A percentile compares a stretch with the other conserved stretches of the same genome.
Evolutionary conservation across 768 basidiomycete genomes (phyloP).

Genomic region (Trametes cubensis): DNA sequence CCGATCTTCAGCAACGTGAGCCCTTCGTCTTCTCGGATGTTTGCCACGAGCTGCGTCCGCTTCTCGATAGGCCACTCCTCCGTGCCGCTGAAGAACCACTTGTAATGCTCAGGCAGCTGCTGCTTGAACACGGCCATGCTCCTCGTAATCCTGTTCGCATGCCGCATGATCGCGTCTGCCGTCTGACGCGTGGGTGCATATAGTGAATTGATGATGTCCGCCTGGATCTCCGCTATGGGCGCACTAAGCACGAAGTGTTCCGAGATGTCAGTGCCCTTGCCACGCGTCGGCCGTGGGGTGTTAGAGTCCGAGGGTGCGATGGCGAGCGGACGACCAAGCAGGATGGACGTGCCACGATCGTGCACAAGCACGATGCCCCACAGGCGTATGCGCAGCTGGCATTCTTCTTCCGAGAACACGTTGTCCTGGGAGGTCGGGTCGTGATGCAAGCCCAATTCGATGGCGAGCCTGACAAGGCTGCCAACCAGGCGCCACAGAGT

Average conservation of each 20-base stretch:
- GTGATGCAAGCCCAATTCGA: conserved; percentile 86
- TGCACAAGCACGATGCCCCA: conserved; percentile 87
- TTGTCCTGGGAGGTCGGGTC: conserved; percentile 70
- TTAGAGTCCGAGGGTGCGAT: conserved; percentile 84
- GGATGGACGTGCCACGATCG: conserved; percentile 85
- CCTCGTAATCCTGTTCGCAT: conserved; percentile 79
- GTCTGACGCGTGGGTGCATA: conserved; percentile 76
- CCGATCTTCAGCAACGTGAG: conserved; percentile 82
- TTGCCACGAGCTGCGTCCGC: conserved; percentile 65
- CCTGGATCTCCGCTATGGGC: conserved; percentile 81
- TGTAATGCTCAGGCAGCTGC: conserved; percentile 71
- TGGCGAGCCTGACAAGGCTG: conserved; percentile 76
- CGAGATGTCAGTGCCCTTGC: conserved; percentile 59
- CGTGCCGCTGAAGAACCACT: conserved; percentile 76
- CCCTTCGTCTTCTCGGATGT: conserved; percentile 79
- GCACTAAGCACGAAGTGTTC: conserved; percentile 80
- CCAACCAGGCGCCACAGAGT: conserved; percentile 88
- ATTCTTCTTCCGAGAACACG: conserved; percentile 74
- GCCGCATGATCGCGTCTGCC: conserved; percentile 70
- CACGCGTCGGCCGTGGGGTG: conserved; percentile 68
- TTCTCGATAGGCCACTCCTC: conserved; percentile 72
- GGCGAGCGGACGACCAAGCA: conserved; percentile 82
- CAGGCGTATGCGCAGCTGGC: conserved; percentile 75
- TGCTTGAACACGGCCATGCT: conserved; percentile 72
- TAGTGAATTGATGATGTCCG: conserved; percentile 85